Conservation (phyloP, 345 rosid genomes). For the Brassica rapa region DNA sequence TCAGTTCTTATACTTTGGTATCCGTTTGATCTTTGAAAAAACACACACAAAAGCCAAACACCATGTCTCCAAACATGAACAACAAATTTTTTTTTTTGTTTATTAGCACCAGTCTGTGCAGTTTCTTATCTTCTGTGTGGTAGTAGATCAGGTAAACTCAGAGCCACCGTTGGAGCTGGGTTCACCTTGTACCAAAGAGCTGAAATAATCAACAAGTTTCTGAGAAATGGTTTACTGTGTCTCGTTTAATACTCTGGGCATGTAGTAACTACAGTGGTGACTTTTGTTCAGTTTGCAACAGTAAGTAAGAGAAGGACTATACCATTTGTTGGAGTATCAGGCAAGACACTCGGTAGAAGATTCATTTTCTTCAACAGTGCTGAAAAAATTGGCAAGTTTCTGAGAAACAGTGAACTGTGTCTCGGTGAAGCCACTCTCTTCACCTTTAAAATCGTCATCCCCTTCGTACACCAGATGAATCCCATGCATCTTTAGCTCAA, state of each 20-base stretch:
- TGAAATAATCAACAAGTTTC: too few species aligned
- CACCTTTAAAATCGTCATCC: slow-evolving; percentile 19
- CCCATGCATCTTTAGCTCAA: slow-evolving; percentile 18
- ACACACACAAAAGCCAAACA: not conserved
- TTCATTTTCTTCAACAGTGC: not conserved
- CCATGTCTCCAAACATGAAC: not conserved
- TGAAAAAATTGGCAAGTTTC: slow-evolving; percentile 38
- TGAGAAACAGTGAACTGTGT: too few species aligned
- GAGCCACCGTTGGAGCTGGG: not conserved
- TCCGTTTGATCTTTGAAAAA: too few species aligned
- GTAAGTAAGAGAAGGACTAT: too few species aligned
- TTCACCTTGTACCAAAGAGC: too few species aligned
- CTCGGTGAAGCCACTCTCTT: not conserved
- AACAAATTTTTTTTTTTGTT: not conserved
- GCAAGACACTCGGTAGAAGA: too few species aligned
- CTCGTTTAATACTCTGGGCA: too few species aligned
- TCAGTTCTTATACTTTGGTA: too few species aligned
- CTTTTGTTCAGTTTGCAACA: too few species aligned
- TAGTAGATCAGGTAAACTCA: not conserved
- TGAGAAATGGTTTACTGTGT: too few species aligned
- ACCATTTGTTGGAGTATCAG: too few species aligned
- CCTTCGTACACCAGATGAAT: slow-evolving; percentile 36
- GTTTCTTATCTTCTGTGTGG: not conserved
- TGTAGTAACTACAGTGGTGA: too few species aligned
- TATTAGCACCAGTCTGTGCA: not conserved